Percentiles rank a stretch among this genome's conserved stretches.
phyloP scores from a whole-genome alignment of 768 basidiomycete genomes.

The Serendipita indica region DNA sequence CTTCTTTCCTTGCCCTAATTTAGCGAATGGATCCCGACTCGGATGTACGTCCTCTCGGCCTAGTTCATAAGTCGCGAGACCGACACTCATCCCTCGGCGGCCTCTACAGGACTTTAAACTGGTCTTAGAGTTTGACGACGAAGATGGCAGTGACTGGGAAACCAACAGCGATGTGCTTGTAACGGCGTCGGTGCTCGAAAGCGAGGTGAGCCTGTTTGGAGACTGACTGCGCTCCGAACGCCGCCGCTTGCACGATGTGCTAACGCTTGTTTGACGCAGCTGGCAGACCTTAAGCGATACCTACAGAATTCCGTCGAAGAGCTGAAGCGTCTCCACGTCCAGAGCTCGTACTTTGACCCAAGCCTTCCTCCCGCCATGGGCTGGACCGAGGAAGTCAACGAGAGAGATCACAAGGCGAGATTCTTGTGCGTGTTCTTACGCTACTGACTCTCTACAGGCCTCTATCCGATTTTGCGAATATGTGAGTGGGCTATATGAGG shows the following conservation, averaged over 20 bases:
- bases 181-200: not conserved
- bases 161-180: not conserved
- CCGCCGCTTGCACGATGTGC: not conserved
- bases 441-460: not conserved
- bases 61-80: not conserved
- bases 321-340: not conserved
- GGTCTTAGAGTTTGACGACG: constrained; percentile 1
- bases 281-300: not conserved
- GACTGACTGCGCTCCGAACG: not conserved
- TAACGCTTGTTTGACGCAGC: not conserved
- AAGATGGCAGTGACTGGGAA: not conserved
- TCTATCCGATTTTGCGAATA: constrained; percentile 5
- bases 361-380: not conserved
- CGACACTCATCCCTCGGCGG: not conserved
- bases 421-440: not conserved
- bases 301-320: not conserved
- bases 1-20: not conserved
- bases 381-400: not conserved
- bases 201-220: constrained; percentile 5
- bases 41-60: not conserved
- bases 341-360: not conserved
- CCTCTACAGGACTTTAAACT: not conserved
- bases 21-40: constrained; percentile 1
- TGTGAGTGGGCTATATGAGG: not conserved
- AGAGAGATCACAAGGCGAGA: not conserved